phyloP scores from a whole-genome alignment of 495 filamentous ascomycete genomes.

The Daldinia caldariorum region DNA sequence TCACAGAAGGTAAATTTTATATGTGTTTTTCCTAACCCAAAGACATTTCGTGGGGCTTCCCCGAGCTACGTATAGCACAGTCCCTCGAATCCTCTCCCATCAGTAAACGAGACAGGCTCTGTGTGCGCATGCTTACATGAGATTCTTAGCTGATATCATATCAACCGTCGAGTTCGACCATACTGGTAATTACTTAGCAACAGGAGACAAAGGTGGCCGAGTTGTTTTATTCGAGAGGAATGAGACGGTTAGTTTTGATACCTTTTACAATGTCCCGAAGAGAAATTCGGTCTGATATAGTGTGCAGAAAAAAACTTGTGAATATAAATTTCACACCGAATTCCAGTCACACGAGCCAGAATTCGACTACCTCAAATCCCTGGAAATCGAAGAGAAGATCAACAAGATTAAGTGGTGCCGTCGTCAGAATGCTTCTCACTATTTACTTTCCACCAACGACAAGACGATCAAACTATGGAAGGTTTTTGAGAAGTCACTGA shows the following conservation, averaged over 20 bases:
- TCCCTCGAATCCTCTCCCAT: conserved; percentile 13
- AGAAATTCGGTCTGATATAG: conserved; percentile 30
- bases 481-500: conserved; percentile 98
- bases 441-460: conserved; percentile 97
- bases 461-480: conserved; percentile 99
- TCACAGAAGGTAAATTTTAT: conserved; percentile 86
- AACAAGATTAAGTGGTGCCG: conserved; percentile 99
- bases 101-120: conserved; percentile 1
- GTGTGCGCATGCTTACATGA: conserved; percentile 42
- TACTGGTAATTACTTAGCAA: conserved; percentile 97
- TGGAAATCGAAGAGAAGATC: conserved; percentile 99
- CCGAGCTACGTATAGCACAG: neutral
- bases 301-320: conserved; percentile 99
- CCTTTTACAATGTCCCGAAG: conserved; percentile 32
- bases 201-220: conserved; percentile 95
- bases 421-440: conserved; percentile 97
- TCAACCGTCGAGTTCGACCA: conserved; percentile 99
- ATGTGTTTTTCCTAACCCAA: conserved; percentile 8
- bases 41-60: conserved; percentile 11
- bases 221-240: conserved; percentile 98
- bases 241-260: conserved; percentile 78
- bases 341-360: conserved; percentile 99
- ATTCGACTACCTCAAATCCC: conserved; percentile 98
- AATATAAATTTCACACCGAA: conserved; percentile 99
- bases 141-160: conserved; percentile 88